Base-by-base conservation (phyloP, 1,284 basidiomycete species). In the Sanghuangporus sanghuang region DNA sequence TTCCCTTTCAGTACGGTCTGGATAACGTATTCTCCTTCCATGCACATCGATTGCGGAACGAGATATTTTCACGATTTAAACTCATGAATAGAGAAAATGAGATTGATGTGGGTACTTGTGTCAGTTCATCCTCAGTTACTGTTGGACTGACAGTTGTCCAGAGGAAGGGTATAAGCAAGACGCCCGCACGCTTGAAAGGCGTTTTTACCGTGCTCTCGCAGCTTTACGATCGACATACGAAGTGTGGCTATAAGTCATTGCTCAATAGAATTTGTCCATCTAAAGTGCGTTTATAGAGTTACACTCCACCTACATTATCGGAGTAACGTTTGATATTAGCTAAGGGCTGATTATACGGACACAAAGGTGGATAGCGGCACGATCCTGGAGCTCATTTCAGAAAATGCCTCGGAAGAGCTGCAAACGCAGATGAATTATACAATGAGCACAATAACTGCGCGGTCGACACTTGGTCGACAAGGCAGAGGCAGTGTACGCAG, bases 1-100 rank as follows among this genome's bases (percentile, higher is more conserved):
- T 96, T 69, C 87, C 93, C 6, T 80, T 85, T 36, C 90, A 94
- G 68, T 93, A 89, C 68, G 81, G 82, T 0, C 73, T 96, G 1
- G 73, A 80, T 11, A 90, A 79, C 67, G 80, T 86, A 2, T 94
- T 85, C 64, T 72, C 70, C 4, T 46, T 69, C 56, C 54, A 57
- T 39, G 8, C 65, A 59, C n/a, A 70, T 70, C 63, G 60, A 62
- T 11, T 63, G 66, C 6, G 44, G 21, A 49, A 59, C 3, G 64
- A 61, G 6, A 18, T 49, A 12, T 61, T 65, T 57, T n/a, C 36
- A 18, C 54, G 53, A 40, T 18, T 49, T 9, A 27, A 90, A 69
- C 88, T 85, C 69, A 71, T 75, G 9, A 82, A 90, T 68, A 79
- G 88, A 67, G 91, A 93, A 67, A 70, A 71, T 1, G 90, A 93